Evolutionary conservation across 495 filamentous ascomycete species (phyloP), one percentile per base, ranked within the genome.

Genomic region (Xylaria castorea): DNA sequence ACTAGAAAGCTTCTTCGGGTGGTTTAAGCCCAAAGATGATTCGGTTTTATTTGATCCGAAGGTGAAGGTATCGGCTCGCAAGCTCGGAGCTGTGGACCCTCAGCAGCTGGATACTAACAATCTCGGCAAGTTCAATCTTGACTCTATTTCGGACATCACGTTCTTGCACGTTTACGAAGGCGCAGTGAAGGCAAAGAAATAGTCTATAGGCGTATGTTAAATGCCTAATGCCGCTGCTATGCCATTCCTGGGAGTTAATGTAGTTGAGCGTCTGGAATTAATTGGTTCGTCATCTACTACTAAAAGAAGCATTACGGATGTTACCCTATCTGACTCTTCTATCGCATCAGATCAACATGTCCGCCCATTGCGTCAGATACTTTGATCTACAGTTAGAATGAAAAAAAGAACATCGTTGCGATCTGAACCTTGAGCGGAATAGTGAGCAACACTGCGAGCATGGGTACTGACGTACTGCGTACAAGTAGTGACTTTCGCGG

Each of bases 111-210:
- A 60, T 20, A 60, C 30, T 60, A 12, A 60, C 18, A 60, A 36
- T n/a, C 55, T 60, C 7, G 55, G 55, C 27, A 60, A 60, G 12
- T 60, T 60, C 55, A 9, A 60, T 20, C 55, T 60, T 36, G 27
- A 60, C 9, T 12, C 12, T n/a, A 9, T 60, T 36, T 60, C 55
- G 7, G 55, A 60, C 32, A 36, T 60, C 55, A 60, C 55, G 18
- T 34, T 60, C 55, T 36, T 60, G 55, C 55, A 30, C 14, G 12
- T 36, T 34, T 60, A 60, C 55, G 32, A 60, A 9, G 55, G 55
- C 7, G 55, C 55, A 20, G 27, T 60, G 27, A 36, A 60, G 18
- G 55, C 11, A 36, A 36, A 60, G 12, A 34, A 34, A 16, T 57
- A 64, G 61, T n/a, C 16, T 34, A 18, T 48, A 48, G 44, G 44